Conservation (phyloP, 2,329 filamentous ascomycete genomes). For the Aspergillus udagawae region DNA sequence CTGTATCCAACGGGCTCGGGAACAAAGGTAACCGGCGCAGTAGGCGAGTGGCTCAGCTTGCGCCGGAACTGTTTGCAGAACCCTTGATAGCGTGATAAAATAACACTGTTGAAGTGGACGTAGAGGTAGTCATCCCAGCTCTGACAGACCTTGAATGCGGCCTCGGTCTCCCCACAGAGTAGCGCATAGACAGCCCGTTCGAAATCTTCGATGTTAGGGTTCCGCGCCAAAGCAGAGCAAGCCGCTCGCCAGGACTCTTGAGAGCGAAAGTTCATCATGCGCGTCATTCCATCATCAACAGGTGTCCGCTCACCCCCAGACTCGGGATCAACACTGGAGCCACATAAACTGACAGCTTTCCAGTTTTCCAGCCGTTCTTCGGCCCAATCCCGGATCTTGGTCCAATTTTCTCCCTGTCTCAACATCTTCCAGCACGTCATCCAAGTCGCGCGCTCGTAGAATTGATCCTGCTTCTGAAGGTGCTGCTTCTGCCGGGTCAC, state of each 20-base stretch:
- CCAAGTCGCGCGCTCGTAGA: conserved; percentile 88
- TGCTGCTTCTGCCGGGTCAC: conserved; percentile 71
- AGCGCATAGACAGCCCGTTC: conserved; percentile 88
- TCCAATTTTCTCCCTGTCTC: conserved; percentile 71
- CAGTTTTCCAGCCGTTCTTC: conserved; percentile 80
- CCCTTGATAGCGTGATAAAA: conserved; percentile 73
- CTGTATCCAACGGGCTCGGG: conserved; percentile 51
- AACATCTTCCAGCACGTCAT: conserved; percentile 91
- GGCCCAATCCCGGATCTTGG: conserved; percentile 80
- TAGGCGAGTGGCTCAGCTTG: conserved; percentile 51
- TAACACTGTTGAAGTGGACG: conserved; percentile 78
- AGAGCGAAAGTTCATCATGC: conserved; percentile 40
- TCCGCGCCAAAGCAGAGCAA: conserved; percentile 48
- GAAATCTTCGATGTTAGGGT: conserved; percentile 67
- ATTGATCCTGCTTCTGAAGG: conserved; percentile 78
- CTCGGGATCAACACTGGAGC: conserved; percentile 38
- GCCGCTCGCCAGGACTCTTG: conserved; percentile 37
- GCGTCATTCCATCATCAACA: conserved; percentile 34
- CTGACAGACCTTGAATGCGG: conserved; percentile 70
- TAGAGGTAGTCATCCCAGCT: conserved; percentile 86
- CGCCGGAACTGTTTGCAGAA: conserved; percentile 51
- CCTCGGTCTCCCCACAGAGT: conserved; percentile 76
- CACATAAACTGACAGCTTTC: conserved; percentile 79
- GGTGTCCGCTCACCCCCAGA: conserved; percentile 26
- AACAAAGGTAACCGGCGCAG: conserved; percentile 51